Percentiles rank a stretch among this genome's conserved stretches.
These are phyloP conservation scores for Stachybotrys chlorohalonatus DNA, from an alignment of 2,329 filamentous ascomycete genomes.

Conservation along the genomic window DNA sequence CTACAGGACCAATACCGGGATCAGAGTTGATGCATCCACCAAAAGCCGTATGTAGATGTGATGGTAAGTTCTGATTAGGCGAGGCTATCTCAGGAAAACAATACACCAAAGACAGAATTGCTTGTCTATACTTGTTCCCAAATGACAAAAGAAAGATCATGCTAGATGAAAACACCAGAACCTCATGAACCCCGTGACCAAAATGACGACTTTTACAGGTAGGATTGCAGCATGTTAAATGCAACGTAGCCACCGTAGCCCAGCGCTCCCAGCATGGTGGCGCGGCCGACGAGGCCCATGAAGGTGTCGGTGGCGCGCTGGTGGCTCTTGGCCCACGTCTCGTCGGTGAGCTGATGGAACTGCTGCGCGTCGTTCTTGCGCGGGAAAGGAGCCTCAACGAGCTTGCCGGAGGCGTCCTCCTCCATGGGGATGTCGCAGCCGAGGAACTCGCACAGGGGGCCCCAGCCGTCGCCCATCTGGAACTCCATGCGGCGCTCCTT, in stretches of 20 bases:
- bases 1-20: no score
- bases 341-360: constrained; percentile 8
- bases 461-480: constrained; percentile 27
- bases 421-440: constrained; percentile 24
- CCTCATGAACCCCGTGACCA: no score
- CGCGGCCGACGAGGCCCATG: constrained; percentile 10
- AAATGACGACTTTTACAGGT: background rate
- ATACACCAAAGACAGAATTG: no score
- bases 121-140: no score
- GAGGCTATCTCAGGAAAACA: no score
- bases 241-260: constrained; percentile 17
- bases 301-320: constrained; percentile 15
- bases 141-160: no score
- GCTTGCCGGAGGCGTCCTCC: constrained; percentile 19
- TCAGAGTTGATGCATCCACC: no score
- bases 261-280: constrained; percentile 12
- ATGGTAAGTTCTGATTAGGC: no score
- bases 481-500: constrained; percentile 27
- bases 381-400: constrained; percentile 22
- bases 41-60: no score
- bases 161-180: no score
- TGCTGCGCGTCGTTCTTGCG: constrained; percentile 18
- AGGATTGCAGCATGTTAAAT: background rate
- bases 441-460: constrained; percentile 28
- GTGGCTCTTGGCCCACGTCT: constrained; percentile 5